Conservation (phyloP, 768 basidiomycete species). For the Termitomyces titanicus region DNA sequence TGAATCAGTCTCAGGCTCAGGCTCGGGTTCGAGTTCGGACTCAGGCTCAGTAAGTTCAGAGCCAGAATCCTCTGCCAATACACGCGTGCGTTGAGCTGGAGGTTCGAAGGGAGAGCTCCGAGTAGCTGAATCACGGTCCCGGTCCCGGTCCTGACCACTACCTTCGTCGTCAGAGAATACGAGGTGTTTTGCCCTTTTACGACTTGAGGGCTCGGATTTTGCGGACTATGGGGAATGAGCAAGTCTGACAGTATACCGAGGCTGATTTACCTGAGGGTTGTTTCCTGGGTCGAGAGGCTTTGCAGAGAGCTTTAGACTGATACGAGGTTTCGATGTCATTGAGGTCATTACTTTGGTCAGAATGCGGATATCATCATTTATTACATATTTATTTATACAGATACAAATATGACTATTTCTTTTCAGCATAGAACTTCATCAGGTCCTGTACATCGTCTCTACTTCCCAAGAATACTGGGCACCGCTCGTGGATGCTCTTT, state of each 20-base stretch:
- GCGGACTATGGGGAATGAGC: constrained; percentile 3
- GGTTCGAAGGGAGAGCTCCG: constrained; percentile 4
- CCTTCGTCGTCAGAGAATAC: constrained; percentile 24
- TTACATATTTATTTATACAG: constrained; percentile 11
- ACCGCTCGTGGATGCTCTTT: constrained; percentile 85
- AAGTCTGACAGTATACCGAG: background rate
- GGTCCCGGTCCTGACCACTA: constrained; percentile 21
- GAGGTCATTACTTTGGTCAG: constrained; percentile 1
- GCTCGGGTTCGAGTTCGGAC: background rate
- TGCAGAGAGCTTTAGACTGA: constrained; percentile 17
- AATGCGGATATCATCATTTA: background rate
- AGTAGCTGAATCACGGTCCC: constrained; percentile 1
- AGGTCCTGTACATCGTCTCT: constrained; percentile 91
- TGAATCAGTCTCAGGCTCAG: background rate
- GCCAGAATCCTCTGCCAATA: constrained; percentile 10
- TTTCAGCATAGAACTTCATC: constrained; percentile 75
- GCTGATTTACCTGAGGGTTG: constrained; percentile 18
- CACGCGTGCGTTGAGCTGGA: constrained; percentile 4
- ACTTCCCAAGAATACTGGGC: constrained; percentile 90
- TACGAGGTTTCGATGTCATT: constrained; percentile 20
- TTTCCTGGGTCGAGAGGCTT: background rate
- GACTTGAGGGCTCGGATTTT: constrained; percentile 11
- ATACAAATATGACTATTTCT: constrained; percentile 5
- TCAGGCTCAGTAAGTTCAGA: constrained; percentile 8
- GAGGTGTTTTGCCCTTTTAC: constrained; percentile 22